These are phyloP conservation scores for Rehmannia glutinosa DNA, from an alignment of 257 asterid species.

Conservation along the genomic window DNA sequence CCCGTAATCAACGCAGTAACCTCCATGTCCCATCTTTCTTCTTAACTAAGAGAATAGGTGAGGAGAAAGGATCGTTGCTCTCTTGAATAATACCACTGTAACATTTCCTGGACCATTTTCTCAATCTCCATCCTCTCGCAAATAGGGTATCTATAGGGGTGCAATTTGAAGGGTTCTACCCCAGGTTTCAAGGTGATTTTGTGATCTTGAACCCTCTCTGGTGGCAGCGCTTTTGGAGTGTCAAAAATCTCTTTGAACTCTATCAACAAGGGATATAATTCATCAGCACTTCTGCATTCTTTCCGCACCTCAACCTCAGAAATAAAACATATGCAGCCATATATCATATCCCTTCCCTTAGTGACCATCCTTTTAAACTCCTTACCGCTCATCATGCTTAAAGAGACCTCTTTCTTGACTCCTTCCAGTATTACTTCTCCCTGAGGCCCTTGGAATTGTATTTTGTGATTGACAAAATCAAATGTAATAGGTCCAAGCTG, in stretches of 20 bases:
- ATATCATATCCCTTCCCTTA: too few relatives aligned
- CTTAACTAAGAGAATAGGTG: neutral
- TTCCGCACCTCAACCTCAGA: neutral
- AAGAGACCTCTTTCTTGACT: too few relatives aligned
- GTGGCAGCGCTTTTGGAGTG: neutral
- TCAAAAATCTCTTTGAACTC: neutral
- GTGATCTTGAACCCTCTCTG: neutral
- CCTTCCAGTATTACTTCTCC: too few relatives aligned
- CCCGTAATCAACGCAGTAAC: too few relatives aligned
- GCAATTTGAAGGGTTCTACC: neutral
- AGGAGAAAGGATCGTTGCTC: neutral
- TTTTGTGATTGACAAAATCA: too few relatives aligned
- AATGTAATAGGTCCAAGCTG: neutral
- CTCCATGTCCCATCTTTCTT: neutral
- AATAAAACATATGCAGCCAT: too few relatives aligned
- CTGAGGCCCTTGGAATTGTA: neutral
- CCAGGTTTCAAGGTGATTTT: neutral
- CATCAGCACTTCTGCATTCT: neutral
- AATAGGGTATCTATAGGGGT: neutral
- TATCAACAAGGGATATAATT: accelerated
- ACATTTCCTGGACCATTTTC: neutral
- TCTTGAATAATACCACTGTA: neutral
- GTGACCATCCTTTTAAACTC: too few relatives aligned
- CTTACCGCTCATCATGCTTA: too few relatives aligned
- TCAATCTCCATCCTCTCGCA: neutral